Percentiles rank a stretch among this genome's conserved stretches.
Evolutionary conservation across 768 basidiomycete species (phyloP).

Genomic region (Leucosporidium creatinivorum): DNA sequence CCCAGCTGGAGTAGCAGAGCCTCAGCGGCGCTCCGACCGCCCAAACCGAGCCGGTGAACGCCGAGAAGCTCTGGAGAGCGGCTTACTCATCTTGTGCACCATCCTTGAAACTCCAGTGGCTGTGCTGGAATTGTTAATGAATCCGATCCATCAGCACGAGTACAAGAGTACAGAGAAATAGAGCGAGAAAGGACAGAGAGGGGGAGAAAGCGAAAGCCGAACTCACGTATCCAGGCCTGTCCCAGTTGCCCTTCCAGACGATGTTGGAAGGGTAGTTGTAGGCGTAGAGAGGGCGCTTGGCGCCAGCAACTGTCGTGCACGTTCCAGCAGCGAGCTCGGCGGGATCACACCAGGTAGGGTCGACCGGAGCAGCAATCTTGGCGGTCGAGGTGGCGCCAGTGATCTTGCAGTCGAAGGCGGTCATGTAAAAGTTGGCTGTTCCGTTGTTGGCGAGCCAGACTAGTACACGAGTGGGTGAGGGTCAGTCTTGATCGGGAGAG

Average conservation of each 20-base stretch:
- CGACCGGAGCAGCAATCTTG: slow-evolving; percentile 14
- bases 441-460: slow-evolving; percentile 30
- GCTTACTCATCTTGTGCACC: slow-evolving; percentile 1
- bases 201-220: no score
- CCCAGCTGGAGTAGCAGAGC: no score
- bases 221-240: neutral
- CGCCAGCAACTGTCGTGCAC: neutral
- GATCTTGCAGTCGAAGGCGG: slow-evolving; percentile 8
- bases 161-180: no score
- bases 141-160: no score
- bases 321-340: neutral
- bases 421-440: slow-evolving; percentile 10
- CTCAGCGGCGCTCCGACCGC: no score
- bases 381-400: neutral
- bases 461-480: neutral
- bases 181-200: no score
- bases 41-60: neutral
- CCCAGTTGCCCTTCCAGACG: neutral
- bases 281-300: slow-evolving; percentile 30
- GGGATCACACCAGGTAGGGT: slow-evolving; percentile 26
- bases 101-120: slow-evolving; percentile 8
- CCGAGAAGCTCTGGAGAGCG: no score
- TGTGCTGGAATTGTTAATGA: no score
- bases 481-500: neutral
- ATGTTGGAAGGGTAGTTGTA: slow-evolving; percentile 2